Evolutionary conservation across 306 rosid genomes (phyloP), one percentile per base, ranked within the genome.

Genomic region (Fragaria vesca): DNA sequence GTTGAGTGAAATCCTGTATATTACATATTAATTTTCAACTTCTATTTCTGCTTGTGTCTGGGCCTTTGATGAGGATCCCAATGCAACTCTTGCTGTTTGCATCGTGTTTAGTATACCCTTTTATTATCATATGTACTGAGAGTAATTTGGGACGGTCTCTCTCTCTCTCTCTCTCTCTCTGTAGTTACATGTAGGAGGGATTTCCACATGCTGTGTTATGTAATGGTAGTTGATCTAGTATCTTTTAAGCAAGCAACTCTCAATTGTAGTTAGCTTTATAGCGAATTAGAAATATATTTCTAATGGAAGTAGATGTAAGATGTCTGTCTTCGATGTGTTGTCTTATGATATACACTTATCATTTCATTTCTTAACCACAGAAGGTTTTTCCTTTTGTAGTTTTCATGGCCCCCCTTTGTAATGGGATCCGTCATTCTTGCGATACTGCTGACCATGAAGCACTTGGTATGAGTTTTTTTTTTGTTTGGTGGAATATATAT

Each of bases 381-480:
- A 63, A 76, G 38, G 15, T 81, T 89, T 89, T 78, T 86, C 78
- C 46, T 82, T 87, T 82, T 89, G 83, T 78, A 95, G 98, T 95
- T 95, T 83, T 83, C 78, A 24, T 95, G 98, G 98, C 96, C 89
- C 18, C 98, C 98, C 78, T 95, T 95, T 84, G 84, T 91, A 78
- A 87, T 91, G 98, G 98, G 98, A 85, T 92, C 93, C 16, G n/a
- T 81, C 73, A 85, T 86, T 76, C 96, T 95, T 78, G 86, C 88
- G 5, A 83, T 92, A 82, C 90, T 95, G 67, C 85, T 90, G 77
- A 79, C 80, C 81, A 95, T 95, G 98, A 95, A 95, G 81, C 95
- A 95, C 79, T 84, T 95, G 93, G 98, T 95, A 95, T 78, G 87
- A 70, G 76, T 50, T 62, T 42, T 52, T 73, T 57, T 72, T 80